Evolutionary conservation across 345 rosid genomes (phyloP).

Genomic region (Jatropha curcas): DNA sequence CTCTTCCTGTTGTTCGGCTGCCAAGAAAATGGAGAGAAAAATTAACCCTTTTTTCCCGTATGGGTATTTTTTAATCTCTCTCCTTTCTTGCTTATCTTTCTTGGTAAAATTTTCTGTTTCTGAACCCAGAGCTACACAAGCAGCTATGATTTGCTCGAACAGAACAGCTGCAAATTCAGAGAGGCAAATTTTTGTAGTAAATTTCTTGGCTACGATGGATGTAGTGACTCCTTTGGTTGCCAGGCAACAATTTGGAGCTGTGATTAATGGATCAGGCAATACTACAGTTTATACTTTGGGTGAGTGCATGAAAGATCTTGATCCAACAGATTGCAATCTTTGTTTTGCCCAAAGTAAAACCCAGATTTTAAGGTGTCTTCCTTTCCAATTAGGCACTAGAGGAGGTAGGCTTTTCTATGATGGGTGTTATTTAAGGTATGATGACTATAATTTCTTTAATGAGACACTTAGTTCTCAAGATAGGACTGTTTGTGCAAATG

Average conservation of each 20-base stretch:
- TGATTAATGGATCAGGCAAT: constrained; percentile 44
- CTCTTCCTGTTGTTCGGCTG: background rate
- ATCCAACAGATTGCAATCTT: constrained; percentile 61
- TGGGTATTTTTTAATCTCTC: constrained; percentile 12
- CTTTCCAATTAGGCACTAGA: constrained; percentile 64
- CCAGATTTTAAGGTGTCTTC: constrained; percentile 62
- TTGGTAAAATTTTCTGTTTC: constrained; percentile 37
- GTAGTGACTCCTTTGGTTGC: constrained; percentile 40
- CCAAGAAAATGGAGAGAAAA: background rate
- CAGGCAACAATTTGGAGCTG: constrained; percentile 44
- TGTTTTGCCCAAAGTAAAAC: constrained; percentile 82
- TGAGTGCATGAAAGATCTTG: constrained; percentile 82
- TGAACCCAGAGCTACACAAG: constrained; percentile 73
- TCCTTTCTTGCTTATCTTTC: constrained; percentile 23
- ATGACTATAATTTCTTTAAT: constrained; percentile 64
- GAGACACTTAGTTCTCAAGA: constrained; percentile 48
- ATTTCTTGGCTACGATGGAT: constrained; percentile 60
- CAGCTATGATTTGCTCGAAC: constrained; percentile 61
- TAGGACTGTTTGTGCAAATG: constrained; percentile 43
- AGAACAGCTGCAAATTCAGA: constrained; percentile 43
- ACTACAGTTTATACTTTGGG: constrained; percentile 65
- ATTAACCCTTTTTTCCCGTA: background rate
- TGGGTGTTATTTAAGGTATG: constrained; percentile 79
- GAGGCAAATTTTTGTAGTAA: constrained; percentile 42
- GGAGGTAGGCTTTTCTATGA: constrained; percentile 76